Evolutionary conservation across 1,284 basidiomycete genomes (phyloP), one percentile per base, ranked within the genome.

Genomic region (Trichosporon sp.): DNA sequence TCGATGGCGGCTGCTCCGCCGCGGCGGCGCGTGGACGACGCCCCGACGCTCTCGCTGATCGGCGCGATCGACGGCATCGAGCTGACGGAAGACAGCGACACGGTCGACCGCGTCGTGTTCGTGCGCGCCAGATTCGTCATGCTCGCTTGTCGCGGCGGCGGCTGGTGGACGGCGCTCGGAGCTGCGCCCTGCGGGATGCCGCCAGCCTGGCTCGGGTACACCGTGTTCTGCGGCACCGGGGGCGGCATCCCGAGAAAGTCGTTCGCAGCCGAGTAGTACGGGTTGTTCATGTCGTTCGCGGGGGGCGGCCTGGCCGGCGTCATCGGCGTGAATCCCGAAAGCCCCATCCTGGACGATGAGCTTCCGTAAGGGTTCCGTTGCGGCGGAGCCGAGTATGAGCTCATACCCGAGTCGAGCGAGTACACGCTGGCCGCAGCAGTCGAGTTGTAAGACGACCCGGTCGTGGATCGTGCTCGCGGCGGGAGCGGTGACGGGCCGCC

Each of bases 1-100:
- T 95, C 93, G 66, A 95, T 89, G 4, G 93, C 90, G 21, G 79
- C 83, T 80, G 90, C 90, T 63, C 86, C 86, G 7, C 83, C 82
- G 34, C 82, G 75, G 38, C 82, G 89, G 86, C 78, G 76, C 0
- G 82, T 81, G 2, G 81, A 82, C 1, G 76, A 78, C 0, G 83
- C 82, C 2, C 83, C 83, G n/a, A 88, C 87, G 12, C 87, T 86
- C 62, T 86, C 84, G 27, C 78, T 80, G n/a, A 74, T 68, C 13
- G 79, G 73, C 8, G 78, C 76, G 53, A 77, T 65, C 23, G 76
- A 77, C 8, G 68, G 67, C 11, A 74, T 62, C 3, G 75, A 76
- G 2, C 77, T 76, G 2, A 75, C 71, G 18, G 76, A 79, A 56
- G 70, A 67, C 18, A 66, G 56, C 21, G 79, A 80, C n/a, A 76